A percentile compares a stretch with the other conserved stretches of the same genome.
phyloP scores from a whole-genome alignment of 2,329 filamentous ascomycete genomes.

The Simplicillium aogashimaense region DNA sequence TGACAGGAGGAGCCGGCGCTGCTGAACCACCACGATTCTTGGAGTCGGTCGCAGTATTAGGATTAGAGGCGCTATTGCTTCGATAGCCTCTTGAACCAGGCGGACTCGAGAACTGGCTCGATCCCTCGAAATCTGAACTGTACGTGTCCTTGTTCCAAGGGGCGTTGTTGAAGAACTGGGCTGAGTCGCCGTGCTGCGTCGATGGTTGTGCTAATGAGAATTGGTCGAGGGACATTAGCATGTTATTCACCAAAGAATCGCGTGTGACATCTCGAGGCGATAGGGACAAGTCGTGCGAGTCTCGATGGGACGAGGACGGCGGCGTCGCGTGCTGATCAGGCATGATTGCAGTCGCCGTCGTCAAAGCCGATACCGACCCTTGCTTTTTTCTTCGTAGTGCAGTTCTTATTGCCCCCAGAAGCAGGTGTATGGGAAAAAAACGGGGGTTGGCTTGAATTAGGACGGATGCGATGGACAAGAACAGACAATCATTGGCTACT shows the following conservation, averaged over 20 bases:
- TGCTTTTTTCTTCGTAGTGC: neutral
- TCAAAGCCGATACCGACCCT: neutral
- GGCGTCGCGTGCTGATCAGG: slow-evolving; percentile 11
- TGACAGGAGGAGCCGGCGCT: no score
- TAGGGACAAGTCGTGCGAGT: slow-evolving; percentile 81
- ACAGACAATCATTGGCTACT: no score
- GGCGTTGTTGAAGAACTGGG: neutral
- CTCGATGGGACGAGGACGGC: slow-evolving; percentile 27
- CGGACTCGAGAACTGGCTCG: slow-evolving; percentile 41
- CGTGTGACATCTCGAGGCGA: slow-evolving; percentile 67
- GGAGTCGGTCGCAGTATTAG: slow-evolving; percentile 70
- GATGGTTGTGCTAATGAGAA: slow-evolving; percentile 28
- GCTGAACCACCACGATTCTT: slow-evolving; percentile 28
- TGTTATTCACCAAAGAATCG: slow-evolving; percentile 89
- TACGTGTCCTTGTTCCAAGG: slow-evolving; percentile 40
- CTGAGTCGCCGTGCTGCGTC: no score
- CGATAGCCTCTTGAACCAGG: slow-evolving; percentile 40
- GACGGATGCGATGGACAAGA: no score
- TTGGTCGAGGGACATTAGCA: slow-evolving; percentile 87
- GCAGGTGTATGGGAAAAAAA: neutral
- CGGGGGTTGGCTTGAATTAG: no score
- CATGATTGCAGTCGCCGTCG: slow-evolving; percentile 9
- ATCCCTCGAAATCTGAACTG: slow-evolving; percentile 50
- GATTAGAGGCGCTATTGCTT: slow-evolving; percentile 37
- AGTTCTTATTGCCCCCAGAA: neutral